Conservation (phyloP, 306 rosid genomes). For the Delonix regia region DNA sequence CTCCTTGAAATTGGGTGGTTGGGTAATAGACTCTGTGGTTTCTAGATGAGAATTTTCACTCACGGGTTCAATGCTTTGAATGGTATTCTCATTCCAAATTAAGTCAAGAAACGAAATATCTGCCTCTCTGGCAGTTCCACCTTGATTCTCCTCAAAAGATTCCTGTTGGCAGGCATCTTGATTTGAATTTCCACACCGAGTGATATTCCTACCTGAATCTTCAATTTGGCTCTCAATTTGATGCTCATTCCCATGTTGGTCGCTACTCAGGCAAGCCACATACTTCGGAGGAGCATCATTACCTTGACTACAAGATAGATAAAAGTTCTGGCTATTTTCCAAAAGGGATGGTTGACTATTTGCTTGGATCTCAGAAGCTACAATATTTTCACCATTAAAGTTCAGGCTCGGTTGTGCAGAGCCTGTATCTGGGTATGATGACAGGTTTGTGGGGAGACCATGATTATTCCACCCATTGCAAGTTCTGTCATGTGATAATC, state of each 20-base stretch:
- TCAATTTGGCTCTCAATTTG: constrained; percentile 32
- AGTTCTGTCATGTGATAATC: constrained; percentile 30
- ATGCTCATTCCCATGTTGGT: constrained; percentile 40
- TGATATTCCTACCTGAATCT: not conserved
- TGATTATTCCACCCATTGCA: constrained; percentile 33
- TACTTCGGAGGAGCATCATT: constrained; percentile 31
- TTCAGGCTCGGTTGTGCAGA: constrained; percentile 26
- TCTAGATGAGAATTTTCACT: constrained; percentile 32
- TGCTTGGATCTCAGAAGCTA: constrained; percentile 38
- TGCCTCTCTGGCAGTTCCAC: constrained; percentile 23
- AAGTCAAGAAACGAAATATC: constrained; percentile 31
- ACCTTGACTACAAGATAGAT: constrained; percentile 38
- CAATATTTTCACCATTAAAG: not conserved
- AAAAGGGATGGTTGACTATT: constrained; percentile 20
- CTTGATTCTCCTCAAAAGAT: constrained; percentile 26
- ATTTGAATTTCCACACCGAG: constrained; percentile 27
- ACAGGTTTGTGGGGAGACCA: constrained; percentile 2
- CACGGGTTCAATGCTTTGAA: constrained; percentile 38
- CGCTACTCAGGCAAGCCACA: constrained; percentile 26
- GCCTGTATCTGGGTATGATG: constrained; percentile 24
- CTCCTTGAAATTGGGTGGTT: constrained; percentile 36
- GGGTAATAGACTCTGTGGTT: constrained; percentile 34
- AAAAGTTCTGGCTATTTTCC: constrained; percentile 34
- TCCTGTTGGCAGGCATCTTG: constrained; percentile 23
- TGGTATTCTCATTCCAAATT: constrained; percentile 37